Percentiles rank a stretch among this genome's conserved stretches.
Evolutionary conservation across 202 grass and related monocot species (phyloP).

Genomic region (Schoenoplectus tabernaemontani): DNA sequence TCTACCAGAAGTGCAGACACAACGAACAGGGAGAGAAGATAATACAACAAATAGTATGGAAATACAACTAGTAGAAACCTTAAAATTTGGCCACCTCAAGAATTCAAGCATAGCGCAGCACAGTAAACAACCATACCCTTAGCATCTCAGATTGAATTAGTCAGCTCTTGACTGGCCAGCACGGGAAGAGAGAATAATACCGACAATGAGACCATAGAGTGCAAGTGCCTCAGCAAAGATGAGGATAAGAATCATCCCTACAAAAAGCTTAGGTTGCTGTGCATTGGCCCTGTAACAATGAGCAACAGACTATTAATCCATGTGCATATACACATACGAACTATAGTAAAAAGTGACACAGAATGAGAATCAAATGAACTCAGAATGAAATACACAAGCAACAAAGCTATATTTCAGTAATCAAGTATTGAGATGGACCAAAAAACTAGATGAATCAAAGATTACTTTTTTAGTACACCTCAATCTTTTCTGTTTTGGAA

Average conservation of each 20-base stretch:
- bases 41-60: constrained; percentile 3
- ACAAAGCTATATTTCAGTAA: neutral
- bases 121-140: neutral
- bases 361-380: neutral
- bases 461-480: neutral
- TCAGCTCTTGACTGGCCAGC: constrained; percentile 50
- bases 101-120: constrained; percentile 9
- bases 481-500: neutral
- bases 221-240: constrained; percentile 60
- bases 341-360: neutral
- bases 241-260: constrained; percentile 53
- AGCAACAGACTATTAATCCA: constrained; percentile 9
- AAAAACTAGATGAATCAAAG: neutral
- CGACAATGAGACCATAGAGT: constrained; percentile 63
- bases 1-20: constrained; percentile 23
- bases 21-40: constrained; percentile 11
- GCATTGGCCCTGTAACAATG: constrained; percentile 45
- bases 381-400: neutral
- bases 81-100: neutral
- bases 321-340: too few relatives aligned
- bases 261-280: constrained; percentile 61
- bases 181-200: constrained; percentile 41
- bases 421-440: neutral
- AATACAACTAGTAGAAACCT: constrained; percentile 22
- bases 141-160: neutral